Evolutionary conservation across 257 asterid species (phyloP), one percentile per base, ranked within the genome.

Genomic region (Verbascum thapsus): DNA sequence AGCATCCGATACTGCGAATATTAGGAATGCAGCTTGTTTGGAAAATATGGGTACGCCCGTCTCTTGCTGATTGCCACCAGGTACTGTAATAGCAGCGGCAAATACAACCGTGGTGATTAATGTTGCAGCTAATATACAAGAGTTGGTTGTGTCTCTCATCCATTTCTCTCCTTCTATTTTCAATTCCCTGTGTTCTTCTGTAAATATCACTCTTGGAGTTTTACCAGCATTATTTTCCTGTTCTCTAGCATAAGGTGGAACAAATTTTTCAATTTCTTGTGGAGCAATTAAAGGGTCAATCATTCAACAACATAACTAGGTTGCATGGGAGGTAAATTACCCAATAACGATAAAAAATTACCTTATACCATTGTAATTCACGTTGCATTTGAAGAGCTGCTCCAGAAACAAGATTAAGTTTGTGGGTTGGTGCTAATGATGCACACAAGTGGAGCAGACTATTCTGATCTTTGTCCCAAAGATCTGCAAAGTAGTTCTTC

Each of bases 41-140:
- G 40, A 20, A 8, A 37, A 58, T 1, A 48, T 37, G 0, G 74
- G 68, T 10, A 49, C n/a, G 15, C 73, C 73, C 10, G 7, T 68
- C 11, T 0, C 8, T 44, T 15, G 11, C 0, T 40, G 12, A 6
- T 39, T 58, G 9, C 67, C 67, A 7, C 73, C 73, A 10, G 72
- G 72, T 20, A 44, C 64, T 5, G 61, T 63, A 11, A 63, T 63
- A n/a, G 69, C 16, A 12, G 69, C 51, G 1, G 52, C 61, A 22
- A 63, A 63, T 42, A 63, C 39, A 11, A 63, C 30, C 0, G 61
- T 63, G 5, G 49, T 18, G 10, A 63, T 63, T 32, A 63, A 10
- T 1, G 69, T 30, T 18, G 69, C 69, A 3, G 50, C 35, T 37
- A 63, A 49, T 2, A 59, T 49, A 1, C 50, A 63, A 1, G 56